phyloP scores from a whole-genome alignment of 208 protist genomes.

The Trypanosoma mega region DNA sequence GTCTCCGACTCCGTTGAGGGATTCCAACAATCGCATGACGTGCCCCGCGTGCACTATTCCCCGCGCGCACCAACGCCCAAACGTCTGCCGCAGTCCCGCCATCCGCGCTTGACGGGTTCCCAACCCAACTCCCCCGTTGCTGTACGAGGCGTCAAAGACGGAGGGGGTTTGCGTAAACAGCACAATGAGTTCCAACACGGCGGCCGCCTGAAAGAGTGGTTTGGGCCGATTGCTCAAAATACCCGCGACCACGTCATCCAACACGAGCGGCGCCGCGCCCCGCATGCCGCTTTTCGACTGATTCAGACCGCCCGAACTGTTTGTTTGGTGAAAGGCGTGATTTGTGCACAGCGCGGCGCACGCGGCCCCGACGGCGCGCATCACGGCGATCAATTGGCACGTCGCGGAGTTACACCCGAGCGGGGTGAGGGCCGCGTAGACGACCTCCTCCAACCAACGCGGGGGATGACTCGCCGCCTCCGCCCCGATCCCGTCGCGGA shows the following conservation, averaged over 20 bases:
- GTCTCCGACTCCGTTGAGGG: slow-evolving; percentile 19
- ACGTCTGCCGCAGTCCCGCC: slow-evolving; percentile 41
- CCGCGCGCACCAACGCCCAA: slow-evolving; percentile 54
- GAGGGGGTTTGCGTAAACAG: slow-evolving; percentile 50
- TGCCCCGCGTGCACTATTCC: slow-evolving; percentile 37
- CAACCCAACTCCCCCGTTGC: slow-evolving; percentile 12
- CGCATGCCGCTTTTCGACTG: too few species aligned
- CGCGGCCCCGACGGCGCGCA: slow-evolving; percentile 32
- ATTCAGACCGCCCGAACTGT: too few species aligned
- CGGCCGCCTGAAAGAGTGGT: slow-evolving; percentile 51
- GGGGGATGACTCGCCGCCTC: background rate
- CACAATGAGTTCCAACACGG: slow-evolving; percentile 73
- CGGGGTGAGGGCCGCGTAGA: slow-evolving; percentile 42
- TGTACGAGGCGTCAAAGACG: too few species aligned
- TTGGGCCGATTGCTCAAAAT: slow-evolving; percentile 39
- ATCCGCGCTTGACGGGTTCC: slow-evolving; percentile 36
- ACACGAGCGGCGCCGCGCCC: slow-evolving; percentile 5
- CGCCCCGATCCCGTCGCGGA: slow-evolving; percentile 32
- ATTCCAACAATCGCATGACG: slow-evolving; percentile 42
- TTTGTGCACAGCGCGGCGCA: background rate
- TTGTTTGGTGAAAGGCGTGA: too few species aligned
- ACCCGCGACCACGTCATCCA: slow-evolving; percentile 56
- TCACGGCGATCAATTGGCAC: slow-evolving; percentile 51
- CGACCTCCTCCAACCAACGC: slow-evolving; percentile 50
- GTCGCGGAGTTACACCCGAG: slow-evolving; percentile 43